Evolutionary conservation across 345 rosid species (phyloP), one percentile per base, ranked within the genome.

Genomic region (Ailanthus altissimus): DNA sequence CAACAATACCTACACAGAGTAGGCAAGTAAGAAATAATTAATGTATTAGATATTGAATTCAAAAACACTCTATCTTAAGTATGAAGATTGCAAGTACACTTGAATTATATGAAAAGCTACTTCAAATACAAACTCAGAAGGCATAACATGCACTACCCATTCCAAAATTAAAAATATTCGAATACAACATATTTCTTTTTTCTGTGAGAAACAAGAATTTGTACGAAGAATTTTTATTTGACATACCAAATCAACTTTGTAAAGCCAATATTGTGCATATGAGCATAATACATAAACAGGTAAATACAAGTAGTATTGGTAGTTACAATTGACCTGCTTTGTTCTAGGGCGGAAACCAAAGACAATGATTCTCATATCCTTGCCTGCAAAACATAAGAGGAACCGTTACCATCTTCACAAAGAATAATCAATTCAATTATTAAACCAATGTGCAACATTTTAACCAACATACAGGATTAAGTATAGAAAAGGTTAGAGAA

Each of bases 301-400:
- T 21, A 53, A 58, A 32, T 25, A 20, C 75, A 51, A 45, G 58
- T 23, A 71, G 21, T 26, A 16, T 72, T 70, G 25, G 74, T 62
- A 72, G 75, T 46, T 51, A 56, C 61, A 62, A 50, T 70, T 77
- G 38, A 94, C 99, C 99, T 90, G 95, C 90, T 85, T 94, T 81
- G 88, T 92, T 75, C 85, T 85, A 50, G 99, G 95, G 79, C 82
- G 98, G 80, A 96, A 96, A 77, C 98, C 97, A 82, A 92, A 92
- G 53, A 96, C 98, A 75, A 96, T 81, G 69, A 94, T 85, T 83
- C 97, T 91, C 99, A 96, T 93, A 84, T 96, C 99, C 83, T 93
- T 96, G 74, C 99, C 99, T 96, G 84, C 79, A 82, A 82, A 83
- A 81, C 11, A 23, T 47, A 76, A 53, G 53, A 72, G 68, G 56